Conservation (phyloP, 2,329 filamentous ascomycete genomes). For the Diaporthe longicolla region DNA sequence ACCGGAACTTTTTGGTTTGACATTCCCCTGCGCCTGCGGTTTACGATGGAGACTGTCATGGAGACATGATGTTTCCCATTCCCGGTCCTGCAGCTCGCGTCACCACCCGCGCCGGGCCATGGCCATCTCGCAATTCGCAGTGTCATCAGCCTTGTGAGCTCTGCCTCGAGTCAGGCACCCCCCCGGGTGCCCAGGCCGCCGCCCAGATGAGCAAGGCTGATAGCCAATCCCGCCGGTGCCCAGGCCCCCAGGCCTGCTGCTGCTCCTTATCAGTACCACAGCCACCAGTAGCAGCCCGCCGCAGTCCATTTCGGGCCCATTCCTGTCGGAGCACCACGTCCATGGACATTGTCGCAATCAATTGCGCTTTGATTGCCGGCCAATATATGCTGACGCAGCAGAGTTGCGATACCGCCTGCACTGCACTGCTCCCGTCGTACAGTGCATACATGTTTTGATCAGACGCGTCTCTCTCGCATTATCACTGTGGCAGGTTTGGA, state of each 20-base stretch:
- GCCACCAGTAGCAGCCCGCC: background rate
- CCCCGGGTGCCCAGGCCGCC: slow-evolving; percentile 1
- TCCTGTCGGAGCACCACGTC: slow-evolving; percentile 12
- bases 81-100: slow-evolving; percentile 17
- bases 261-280: slow-evolving; percentile 3
- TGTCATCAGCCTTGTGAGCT: slow-evolving; percentile 29
- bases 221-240: slow-evolving; percentile 20
- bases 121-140: slow-evolving; percentile 18
- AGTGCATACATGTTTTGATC: background rate
- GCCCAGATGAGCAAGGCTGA: slow-evolving; percentile 28
- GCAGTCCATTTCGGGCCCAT: slow-evolving; percentile 20
- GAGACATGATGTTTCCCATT: slow-evolving; percentile 13
- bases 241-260: background rate
- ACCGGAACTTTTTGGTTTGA: slow-evolving; percentile 9
- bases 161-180: slow-evolving; percentile 23
- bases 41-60: slow-evolving; percentile 13
- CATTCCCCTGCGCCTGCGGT: background rate
- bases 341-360: slow-evolving; percentile 14
- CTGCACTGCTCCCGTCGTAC: slow-evolving; percentile 14
- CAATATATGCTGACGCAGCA: slow-evolving; percentile 16
- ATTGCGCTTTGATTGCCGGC: slow-evolving; percentile 21
- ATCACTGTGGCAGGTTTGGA: background rate
- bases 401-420: background rate
- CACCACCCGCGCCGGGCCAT: slow-evolving; percentile 15
- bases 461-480: background rate